Evolutionary conservation across 2,329 filamentous ascomycete species (phyloP).

Genomic region (Venturia asperata): DNA sequence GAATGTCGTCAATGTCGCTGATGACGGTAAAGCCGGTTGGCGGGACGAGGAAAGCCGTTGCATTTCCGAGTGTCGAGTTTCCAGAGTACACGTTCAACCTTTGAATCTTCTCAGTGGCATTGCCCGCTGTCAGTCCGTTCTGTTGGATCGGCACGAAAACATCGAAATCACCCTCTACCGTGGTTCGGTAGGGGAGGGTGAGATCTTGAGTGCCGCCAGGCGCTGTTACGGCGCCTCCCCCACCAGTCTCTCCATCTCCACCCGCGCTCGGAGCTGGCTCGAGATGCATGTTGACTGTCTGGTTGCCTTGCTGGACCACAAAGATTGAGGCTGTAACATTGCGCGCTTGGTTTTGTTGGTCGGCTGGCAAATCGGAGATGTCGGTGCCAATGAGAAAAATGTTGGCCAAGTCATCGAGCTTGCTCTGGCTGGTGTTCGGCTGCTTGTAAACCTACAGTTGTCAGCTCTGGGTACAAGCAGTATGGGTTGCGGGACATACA

Average conservation of each 20-base stretch:
- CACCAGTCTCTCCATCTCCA: slow-evolving; percentile 41
- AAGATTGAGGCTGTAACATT: slow-evolving; percentile 69
- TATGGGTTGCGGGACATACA: slow-evolving; percentile 26
- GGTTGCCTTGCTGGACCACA: slow-evolving; percentile 62
- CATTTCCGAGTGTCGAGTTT: slow-evolving; percentile 60
- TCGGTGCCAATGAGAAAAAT: slow-evolving; percentile 60
- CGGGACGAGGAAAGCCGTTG: slow-evolving; percentile 70
- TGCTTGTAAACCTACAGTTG: slow-evolving; percentile 56
- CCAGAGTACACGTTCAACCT: slow-evolving; percentile 61
- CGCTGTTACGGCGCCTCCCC: slow-evolving; percentile 45
- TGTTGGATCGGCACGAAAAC: slow-evolving; percentile 59
- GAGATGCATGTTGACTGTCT: slow-evolving; percentile 58
- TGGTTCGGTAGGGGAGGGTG: slow-evolving; percentile 59
- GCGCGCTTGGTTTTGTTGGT: slow-evolving; percentile 59
- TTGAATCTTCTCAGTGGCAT: slow-evolving; percentile 58
- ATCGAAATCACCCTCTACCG: slow-evolving; percentile 64
- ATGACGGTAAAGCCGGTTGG: slow-evolving; percentile 62
- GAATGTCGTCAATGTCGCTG: slow-evolving; percentile 73
- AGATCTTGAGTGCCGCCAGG: slow-evolving; percentile 57
- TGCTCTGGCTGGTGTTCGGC: slow-evolving; percentile 58
- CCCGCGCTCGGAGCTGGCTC: slow-evolving; percentile 52
- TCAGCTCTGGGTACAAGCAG: background rate
- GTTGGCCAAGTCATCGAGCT: slow-evolving; percentile 62
- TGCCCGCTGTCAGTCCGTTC: slow-evolving; percentile 53
- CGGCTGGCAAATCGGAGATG: slow-evolving; percentile 51